phyloP scores from a whole-genome alignment of 129 eudicot genomes.

The Chrysanthemum makinoi region DNA sequence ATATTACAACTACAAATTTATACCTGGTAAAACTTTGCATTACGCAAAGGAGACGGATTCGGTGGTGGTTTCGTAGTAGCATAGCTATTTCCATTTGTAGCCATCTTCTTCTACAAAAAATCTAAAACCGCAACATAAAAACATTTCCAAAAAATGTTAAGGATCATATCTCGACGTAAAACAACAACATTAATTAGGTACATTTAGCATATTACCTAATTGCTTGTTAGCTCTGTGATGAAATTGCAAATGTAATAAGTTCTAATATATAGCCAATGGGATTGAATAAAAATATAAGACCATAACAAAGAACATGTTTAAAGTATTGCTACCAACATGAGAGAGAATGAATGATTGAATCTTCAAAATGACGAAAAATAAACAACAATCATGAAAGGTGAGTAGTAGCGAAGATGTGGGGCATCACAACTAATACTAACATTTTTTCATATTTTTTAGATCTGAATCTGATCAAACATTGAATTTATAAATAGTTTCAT shows the following conservation, averaged over 20 bases:
- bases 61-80: constrained; percentile 57
- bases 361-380: constrained; percentile 42
- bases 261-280: constrained; percentile 26
- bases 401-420: constrained; percentile 24
- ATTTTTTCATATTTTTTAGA: constrained; percentile 23
- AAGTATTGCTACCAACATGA: constrained; percentile 18
- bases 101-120: constrained; percentile 28
- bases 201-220: not conserved
- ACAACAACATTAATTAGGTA: not conserved
- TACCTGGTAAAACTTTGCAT: constrained; percentile 72
- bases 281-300: not conserved
- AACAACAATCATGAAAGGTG: constrained; percentile 31
- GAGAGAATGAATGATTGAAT: constrained; percentile 6
- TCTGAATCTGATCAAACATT: constrained; percentile 37
- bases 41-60: constrained; percentile 65
- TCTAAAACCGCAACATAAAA: not conserved
- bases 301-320: not conserved
- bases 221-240: not conserved
- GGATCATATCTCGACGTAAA: not conserved
- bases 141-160: not conserved
- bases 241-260: constrained; percentile 9
- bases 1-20: not conserved
- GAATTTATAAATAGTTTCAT: not conserved
- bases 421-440: constrained; percentile 21
- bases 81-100: constrained; percentile 43